Base-by-base conservation (phyloP, 306 rosid species). In the Dryas alaskensis region DNA sequence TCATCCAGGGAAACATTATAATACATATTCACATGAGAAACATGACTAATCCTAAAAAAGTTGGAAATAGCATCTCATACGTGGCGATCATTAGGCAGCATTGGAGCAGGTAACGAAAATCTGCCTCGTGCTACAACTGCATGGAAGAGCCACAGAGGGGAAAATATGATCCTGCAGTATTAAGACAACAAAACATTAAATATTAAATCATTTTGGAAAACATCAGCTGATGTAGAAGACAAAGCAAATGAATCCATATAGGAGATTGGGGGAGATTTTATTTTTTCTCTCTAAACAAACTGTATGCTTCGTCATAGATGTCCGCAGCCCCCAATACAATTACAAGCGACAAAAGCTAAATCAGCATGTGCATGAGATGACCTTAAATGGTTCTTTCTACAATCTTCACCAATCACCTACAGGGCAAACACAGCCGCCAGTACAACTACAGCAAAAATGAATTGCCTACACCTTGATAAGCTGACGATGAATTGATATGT, bases 21-120 rank as follows among this genome's bases (percentile, higher is more conserved):
- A 51, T 53, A 67, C 42, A 52, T 11, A 57, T 5, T 39, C 22
- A 44, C 37, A 14, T 42, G 57, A 70, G 59, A 80, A 53, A 64
- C 51, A 79, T 67, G 44, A 54, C 5, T 66, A 72, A 64, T 75
- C 72, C 43, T 10, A 60, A 72, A 65, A 19, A 50, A 45, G 6
- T 13, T 22, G 31, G 49, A 64, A 47, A 59, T 13, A 73, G 75
- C 47, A 63, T 82, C 50, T 65, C 91, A 75, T 88, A 93, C 97
- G 77, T 83, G 84, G 63, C 97, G 96, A 79, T 77, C 96, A 79
- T 89, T 86, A 83, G 98, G 97, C 78, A 80, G 67, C 3, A 89
- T 60, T 54, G 98, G 98, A 84, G 98, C 97, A 16, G 98, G 97
- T 84, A 93, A 67, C 55, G 98, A 93, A 81, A 93, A 91, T 79